Evolutionary conservation across 129 eudicot species (phyloP).

Genomic region (Arctium minus): DNA sequence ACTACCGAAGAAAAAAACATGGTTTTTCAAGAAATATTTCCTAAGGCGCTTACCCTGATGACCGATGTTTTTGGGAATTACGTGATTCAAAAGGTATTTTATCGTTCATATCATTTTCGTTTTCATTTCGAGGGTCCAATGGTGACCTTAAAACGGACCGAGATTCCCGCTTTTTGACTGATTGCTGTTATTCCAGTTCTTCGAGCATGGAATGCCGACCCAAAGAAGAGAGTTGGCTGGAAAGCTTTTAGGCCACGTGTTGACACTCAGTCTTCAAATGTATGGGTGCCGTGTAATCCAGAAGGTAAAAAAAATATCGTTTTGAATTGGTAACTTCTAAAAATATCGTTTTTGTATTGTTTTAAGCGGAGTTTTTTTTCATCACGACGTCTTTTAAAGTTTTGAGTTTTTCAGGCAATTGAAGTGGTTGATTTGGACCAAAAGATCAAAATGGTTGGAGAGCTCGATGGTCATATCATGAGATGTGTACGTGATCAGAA

Average conservation of each 20-base stretch:
- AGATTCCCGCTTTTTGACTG: not conserved
- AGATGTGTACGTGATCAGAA: conserved; percentile 95
- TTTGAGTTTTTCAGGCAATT: conserved; percentile 54
- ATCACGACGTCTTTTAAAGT: not conserved
- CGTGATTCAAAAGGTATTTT: conserved; percentile 81
- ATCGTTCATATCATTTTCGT: not conserved
- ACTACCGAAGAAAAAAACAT: conserved; percentile 78
- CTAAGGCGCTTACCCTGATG: conserved; percentile 85
- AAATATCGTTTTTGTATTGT: not conserved
- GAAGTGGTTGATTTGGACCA: conserved; percentile 96
- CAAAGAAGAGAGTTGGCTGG: conserved; percentile 68
- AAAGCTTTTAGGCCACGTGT: conserved; percentile 69
- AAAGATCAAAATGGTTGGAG: conserved; percentile 88
- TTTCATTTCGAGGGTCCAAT: not conserved
- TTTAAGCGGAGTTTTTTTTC: not conserved
- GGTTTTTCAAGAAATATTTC: conserved; percentile 83
- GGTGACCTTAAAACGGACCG: not conserved
- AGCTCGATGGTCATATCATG: conserved; percentile 88
- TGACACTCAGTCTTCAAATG: conserved; percentile 79
- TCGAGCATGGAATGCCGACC: conserved; percentile 72
- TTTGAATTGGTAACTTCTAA: not conserved
- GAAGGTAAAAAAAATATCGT: conserved; percentile 36
- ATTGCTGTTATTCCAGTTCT: conserved; percentile 40
- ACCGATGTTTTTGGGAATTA: conserved; percentile 95
- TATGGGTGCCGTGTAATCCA: conserved; percentile 81